Evolutionary conservation across 2,329 filamentous ascomycete genomes (phyloP), one percentile per base, ranked within the genome.

Genomic region (Metarhizium robertsii): DNA sequence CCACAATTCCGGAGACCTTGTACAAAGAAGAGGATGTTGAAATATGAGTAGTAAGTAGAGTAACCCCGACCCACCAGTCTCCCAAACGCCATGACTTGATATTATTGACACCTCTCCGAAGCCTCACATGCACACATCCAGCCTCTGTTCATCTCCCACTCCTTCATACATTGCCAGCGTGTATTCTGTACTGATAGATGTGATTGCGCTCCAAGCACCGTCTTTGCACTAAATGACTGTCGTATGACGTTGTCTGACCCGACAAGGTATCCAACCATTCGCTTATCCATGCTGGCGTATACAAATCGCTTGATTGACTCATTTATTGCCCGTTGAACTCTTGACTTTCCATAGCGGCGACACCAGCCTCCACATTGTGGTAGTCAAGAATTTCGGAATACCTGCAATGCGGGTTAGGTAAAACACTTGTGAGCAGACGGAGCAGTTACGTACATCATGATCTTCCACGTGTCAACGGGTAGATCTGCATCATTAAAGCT

Each of bases 381-480:
- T 96, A 97, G 73, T 97, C 92, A 65, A 97, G 86, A 65, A 99
- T 97, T 73, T 97, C 92, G 53, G 92, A 96, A 79, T 97, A 97
- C 91, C 92, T 96, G 69, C 53, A 29, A 30, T 40, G 5, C 30
- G 8, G 36, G 53, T 57, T 18, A 54, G 55, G 20, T 16, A 42
- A 7, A 11, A 30, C 16, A 2, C 8, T n/a, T 7, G 8, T 11
- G 38, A 20, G 14, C 20, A 25, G 25, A 25, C 4, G 5, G 20
- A 18, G 16, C 53, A 40, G 38, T 5, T 30, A 71, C 87, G 68
- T 79, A 96, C 94, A 99, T 99, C 94, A 97, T 99, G 70, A 99
- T 96, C 78, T 99, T 99, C 94, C 94, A 99, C n/a, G 92, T 96
- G 69, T 99, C 94, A 52, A 97, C 92, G 1, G 94, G 92, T 56